Evolutionary conservation across 1,284 basidiomycete genomes (phyloP), one percentile per base, ranked within the genome.

Genomic region (Pyrrhoderma lamaoense): DNA sequence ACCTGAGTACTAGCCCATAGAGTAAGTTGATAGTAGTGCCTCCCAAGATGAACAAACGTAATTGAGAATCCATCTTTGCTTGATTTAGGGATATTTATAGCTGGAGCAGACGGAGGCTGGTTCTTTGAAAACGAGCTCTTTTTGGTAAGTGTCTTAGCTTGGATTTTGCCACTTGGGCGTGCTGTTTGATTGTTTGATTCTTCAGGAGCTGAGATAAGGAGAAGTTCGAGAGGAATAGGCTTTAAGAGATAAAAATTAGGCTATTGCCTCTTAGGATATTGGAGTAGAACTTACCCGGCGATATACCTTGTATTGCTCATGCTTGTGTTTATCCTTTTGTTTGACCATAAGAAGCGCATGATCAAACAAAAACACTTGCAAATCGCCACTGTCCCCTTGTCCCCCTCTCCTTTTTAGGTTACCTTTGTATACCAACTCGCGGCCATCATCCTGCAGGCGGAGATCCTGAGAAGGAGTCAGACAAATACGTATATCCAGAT

Each of bases 331-430:
- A 61, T 89, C 54, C 65, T 81, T 82, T 45, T 85, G 79, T 72
- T 99, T 99, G 58, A 91, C 93, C 78, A 99, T 91, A 42, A 99
- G 72, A 49, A 99, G 70, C 0, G 94, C 94, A 68, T 99, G 95
- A 65, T 99, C 96, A 63, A 99, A 97, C 59, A 99, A 70, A 73
- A 96, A 97, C 3, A 96, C 88, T 60, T 93, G 81, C 50, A 98
- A 73, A 65, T 99, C 95, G 5, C 93, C 86, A 57, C 74, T 85
- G 61, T 91, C 89, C 60, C 83, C 82, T 59, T 86, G 76, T 3
- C 74, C 71, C 46, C 94, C 93, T 4, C 94, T 82, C 64, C 93
- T 90, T 68, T 93, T 97, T 60, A 99, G 73, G 31, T 85, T 73
- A n/a, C 93, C 93, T 67, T 94, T 98, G 72, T 91, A 93, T 34